A percentile compares a stretch with the other conserved stretches of the same genome.
Conservation (phyloP, 2,329 filamentous ascomycete species). For the Pseudogymnoascus sp. region DNA sequence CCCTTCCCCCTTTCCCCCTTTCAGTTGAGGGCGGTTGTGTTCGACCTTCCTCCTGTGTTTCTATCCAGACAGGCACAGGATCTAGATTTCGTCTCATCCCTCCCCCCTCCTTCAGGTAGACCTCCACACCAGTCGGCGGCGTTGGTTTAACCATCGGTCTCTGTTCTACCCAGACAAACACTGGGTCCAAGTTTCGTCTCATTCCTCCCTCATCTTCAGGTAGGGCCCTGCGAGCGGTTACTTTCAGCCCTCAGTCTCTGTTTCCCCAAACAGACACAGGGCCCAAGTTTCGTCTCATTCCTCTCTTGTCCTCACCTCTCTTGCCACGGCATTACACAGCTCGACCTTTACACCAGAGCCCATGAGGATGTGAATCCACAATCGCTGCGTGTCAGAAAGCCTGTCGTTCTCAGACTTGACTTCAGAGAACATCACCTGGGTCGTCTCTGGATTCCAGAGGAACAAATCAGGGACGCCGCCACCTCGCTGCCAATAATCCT, state of each 20-base stretch:
- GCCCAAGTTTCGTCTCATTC: not conserved
- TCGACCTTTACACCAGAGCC: constrained; percentile 81
- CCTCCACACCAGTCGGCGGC: not conserved
- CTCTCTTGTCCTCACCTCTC: constrained; percentile 17
- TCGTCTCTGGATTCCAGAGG: constrained; percentile 52
- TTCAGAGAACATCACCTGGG: constrained; percentile 56
- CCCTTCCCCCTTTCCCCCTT: not conserved
- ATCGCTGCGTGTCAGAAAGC: constrained; percentile 86
- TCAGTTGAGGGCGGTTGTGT: not conserved
- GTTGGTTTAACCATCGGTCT: not conserved
- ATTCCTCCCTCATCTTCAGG: not conserved
- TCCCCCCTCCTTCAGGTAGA: not conserved
- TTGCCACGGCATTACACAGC: constrained; percentile 53
- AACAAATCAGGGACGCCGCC: constrained; percentile 90
- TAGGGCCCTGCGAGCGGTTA: not conserved
- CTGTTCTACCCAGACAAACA: not conserved
- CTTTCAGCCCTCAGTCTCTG: not conserved
- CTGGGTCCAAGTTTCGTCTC: not conserved
- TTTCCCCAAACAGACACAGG: not conserved
- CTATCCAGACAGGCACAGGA: not conserved
- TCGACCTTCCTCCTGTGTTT: not conserved
- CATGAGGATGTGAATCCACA: constrained; percentile 93
- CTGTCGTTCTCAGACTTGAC: constrained; percentile 85
- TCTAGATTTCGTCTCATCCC: not conserved
- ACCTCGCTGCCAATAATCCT: constrained; percentile 82